These are phyloP conservation scores for Mycena galopus DNA, from an alignment of 768 basidiomycete species.

Conservation along the genomic window DNA sequence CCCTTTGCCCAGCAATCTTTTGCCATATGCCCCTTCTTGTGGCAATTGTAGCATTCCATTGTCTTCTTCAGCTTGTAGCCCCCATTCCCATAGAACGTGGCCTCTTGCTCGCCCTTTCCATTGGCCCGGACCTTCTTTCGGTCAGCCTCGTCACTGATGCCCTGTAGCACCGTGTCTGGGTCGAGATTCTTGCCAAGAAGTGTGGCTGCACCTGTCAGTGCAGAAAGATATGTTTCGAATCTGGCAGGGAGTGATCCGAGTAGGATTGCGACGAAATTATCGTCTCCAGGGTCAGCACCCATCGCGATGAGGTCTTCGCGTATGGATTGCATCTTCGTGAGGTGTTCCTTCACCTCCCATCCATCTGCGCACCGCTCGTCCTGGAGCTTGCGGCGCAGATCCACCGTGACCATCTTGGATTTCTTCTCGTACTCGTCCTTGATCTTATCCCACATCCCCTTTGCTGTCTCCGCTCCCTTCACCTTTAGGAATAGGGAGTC, in stretches of 20 bases:
- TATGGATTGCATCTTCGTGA: slow-evolving; percentile 36
- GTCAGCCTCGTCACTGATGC: neutral
- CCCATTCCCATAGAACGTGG: neutral
- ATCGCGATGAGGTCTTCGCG: neutral
- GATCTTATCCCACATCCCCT: slow-evolving; percentile 45
- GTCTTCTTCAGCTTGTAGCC: neutral
- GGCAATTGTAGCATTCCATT: neutral
- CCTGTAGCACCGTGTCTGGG: neutral
- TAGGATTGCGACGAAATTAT: neutral
- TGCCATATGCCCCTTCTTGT: neutral
- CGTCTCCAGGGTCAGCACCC: neutral
- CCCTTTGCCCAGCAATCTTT: neutral
- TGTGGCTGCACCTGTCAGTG: neutral
- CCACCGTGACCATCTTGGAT: slow-evolving; percentile 33
- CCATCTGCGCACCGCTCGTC: neutral
- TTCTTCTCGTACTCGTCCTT: slow-evolving; percentile 39
- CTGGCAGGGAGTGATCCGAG: neutral
- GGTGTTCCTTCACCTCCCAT: neutral
- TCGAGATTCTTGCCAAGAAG: neutral
- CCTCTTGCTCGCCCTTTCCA: neutral
- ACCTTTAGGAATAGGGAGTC: slow-evolving; percentile 23
- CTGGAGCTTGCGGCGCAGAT: slow-evolving; percentile 45
- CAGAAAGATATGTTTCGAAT: neutral
- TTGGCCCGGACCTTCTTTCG: neutral
- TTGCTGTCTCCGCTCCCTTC: slow-evolving; percentile 34